These are phyloP conservation scores for Scedosporium boydii DNA, from an alignment of 2,329 filamentous ascomycete species.

Conservation along the genomic window DNA sequence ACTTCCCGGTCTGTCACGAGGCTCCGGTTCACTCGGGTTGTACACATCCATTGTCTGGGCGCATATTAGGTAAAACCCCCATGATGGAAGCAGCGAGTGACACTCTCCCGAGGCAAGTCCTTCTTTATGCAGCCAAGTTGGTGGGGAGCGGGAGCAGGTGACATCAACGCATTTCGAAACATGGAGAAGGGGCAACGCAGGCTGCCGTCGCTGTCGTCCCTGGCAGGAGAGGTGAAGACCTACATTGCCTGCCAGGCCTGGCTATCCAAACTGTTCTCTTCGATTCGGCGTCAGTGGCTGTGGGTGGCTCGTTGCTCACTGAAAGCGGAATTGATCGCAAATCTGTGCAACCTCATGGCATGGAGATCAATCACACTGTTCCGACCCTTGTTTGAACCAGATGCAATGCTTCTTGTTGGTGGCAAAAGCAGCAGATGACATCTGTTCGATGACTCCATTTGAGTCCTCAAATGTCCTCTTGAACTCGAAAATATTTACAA, in stretches of 20 bases:
- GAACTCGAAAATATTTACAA: too few relatives aligned
- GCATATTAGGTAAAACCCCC: neutral
- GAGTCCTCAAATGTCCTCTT: too few relatives aligned
- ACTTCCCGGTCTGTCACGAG: neutral
- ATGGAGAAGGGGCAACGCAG: neutral
- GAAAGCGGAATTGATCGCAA: neutral
- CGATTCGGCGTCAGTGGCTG: neutral
- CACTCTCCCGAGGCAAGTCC: neutral
- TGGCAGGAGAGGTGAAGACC: neutral
- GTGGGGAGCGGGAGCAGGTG: neutral
- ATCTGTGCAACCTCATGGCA: neutral
- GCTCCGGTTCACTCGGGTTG: neutral
- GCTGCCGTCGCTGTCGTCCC: neutral
- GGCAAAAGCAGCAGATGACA: too few relatives aligned
- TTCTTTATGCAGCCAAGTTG: neutral
- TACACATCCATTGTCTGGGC: neutral
- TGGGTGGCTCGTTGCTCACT: neutral
- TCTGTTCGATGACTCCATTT: too few relatives aligned
- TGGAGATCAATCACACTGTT: neutral
- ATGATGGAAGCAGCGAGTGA: neutral
- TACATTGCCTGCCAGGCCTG: neutral
- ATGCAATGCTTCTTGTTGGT: too few relatives aligned
- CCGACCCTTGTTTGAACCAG: too few relatives aligned
- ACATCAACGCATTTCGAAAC: neutral
- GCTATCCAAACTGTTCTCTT: neutral